phyloP scores from a whole-genome alignment of 306 rosid species.

The Boehmeria nivea region DNA sequence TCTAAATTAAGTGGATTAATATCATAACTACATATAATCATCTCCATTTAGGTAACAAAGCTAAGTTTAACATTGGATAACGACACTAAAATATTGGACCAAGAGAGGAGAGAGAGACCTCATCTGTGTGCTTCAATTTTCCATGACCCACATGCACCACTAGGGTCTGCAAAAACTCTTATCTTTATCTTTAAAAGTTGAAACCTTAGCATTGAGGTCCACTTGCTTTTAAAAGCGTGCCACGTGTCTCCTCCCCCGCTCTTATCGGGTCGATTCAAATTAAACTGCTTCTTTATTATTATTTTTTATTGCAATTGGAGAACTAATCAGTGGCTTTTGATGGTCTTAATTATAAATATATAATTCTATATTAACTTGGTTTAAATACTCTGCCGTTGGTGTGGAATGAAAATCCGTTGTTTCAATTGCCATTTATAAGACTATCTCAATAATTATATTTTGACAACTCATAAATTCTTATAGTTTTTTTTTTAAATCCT shows the following conservation, averaged over 20 bases:
- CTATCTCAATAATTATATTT: too few relatives aligned
- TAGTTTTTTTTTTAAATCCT: too few relatives aligned
- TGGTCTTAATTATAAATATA: background rate
- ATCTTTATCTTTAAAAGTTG: constrained; percentile 31
- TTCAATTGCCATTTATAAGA: too few relatives aligned
- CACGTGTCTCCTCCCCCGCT: constrained; percentile 60
- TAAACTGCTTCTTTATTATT: background rate
- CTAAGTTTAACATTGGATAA: constrained; percentile 8
- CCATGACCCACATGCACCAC: constrained; percentile 71
- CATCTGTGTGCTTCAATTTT: constrained; percentile 46
- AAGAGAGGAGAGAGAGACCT: constrained; percentile 5
- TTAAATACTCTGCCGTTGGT: too few relatives aligned
- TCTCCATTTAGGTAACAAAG: background rate
- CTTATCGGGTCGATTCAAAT: constrained; percentile 38
- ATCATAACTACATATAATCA: too few relatives aligned
- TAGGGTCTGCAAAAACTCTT: constrained; percentile 34
- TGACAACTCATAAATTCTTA: too few relatives aligned
- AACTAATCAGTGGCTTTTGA: background rate
- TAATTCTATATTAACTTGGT: too few relatives aligned
- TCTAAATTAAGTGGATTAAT: too few relatives aligned
- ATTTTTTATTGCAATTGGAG: background rate
- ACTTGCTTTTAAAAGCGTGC: constrained; percentile 21
- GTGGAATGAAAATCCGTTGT: too few relatives aligned
- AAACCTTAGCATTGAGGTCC: constrained; percentile 36
- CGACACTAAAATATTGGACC: too few relatives aligned